Evolutionary conservation across 257 asterid genomes (phyloP).

Genomic region (Solanum tarapatanum): DNA sequence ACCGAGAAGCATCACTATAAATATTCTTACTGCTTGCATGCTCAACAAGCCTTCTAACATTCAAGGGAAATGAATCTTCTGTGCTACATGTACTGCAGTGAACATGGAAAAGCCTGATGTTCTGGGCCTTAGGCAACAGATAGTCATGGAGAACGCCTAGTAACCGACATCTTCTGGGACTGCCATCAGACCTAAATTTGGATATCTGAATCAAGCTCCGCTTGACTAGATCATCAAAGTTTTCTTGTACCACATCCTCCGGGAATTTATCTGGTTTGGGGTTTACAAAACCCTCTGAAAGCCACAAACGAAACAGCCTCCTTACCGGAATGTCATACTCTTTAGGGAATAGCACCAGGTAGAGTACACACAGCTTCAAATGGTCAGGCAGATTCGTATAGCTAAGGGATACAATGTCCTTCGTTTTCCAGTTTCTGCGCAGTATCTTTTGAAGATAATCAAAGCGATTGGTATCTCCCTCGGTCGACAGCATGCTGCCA

Average conservation of each 20-base stretch:
- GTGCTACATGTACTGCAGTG: not conserved
- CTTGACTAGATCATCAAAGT: constrained; percentile 10
- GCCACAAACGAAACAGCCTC: constrained; percentile 26
- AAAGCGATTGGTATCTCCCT: not conserved
- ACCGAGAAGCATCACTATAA: not conserved
- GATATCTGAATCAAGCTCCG: constrained; percentile 25
- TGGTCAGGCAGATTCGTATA: constrained; percentile 3
- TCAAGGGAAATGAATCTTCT: not conserved
- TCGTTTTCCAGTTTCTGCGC: not conserved
- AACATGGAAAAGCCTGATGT: constrained; percentile 17
- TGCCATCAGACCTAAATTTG: constrained; percentile 23
- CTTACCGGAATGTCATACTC: constrained; percentile 26
- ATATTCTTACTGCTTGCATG: not conserved
- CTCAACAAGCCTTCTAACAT: constrained; percentile 20
- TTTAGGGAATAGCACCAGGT: constrained; percentile 24
- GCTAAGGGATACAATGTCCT: constrained; percentile 12
- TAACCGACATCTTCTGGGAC: constrained; percentile 20
- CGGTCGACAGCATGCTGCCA: constrained; percentile 16
- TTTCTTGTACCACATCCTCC: constrained; percentile 6
- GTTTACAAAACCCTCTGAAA: constrained; percentile 26
- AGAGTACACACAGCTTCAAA: constrained; percentile 16
- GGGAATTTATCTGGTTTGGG: not conserved
- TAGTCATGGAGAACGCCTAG: constrained; percentile 15
- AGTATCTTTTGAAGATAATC: not conserved
- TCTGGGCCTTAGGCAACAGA: constrained; percentile 8